Percentiles rank a stretch among this genome's conserved stretches.
These are phyloP conservation scores for Pulveroboletus ravenelii DNA, from an alignment of 768 basidiomycete genomes.

Conservation along the genomic window DNA sequence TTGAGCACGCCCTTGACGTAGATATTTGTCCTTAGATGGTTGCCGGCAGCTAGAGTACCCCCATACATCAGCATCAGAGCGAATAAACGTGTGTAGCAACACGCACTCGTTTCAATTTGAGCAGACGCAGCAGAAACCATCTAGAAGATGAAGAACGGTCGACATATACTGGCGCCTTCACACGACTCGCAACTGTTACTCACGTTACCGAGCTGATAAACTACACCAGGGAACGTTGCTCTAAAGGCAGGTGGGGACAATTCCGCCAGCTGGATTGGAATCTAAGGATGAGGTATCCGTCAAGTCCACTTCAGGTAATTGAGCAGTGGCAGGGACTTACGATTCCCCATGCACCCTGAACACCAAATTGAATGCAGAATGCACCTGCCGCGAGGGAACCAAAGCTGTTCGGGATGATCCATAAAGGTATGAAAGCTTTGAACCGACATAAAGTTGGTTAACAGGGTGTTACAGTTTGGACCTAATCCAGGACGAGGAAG, in stretches of 20 bases:
- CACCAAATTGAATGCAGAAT: slow-evolving; percentile 82
- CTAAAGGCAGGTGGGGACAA: slow-evolving; percentile 86
- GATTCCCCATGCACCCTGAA: slow-evolving; percentile 89
- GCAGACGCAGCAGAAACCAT: slow-evolving; percentile 70
- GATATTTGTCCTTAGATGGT: slow-evolving; percentile 50
- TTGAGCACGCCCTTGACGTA: slow-evolving; percentile 33
- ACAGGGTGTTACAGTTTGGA: neutral
- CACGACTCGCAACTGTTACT: neutral
- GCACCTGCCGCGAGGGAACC: slow-evolving; percentile 71
- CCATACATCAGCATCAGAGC: neutral
- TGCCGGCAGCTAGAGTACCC: slow-evolving; percentile 49
- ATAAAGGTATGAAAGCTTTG: slow-evolving; percentile 63
- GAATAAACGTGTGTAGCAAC: neutral
- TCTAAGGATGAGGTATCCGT: slow-evolving; percentile 23
- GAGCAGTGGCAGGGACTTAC: slow-evolving; percentile 38
- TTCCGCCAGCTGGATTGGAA: slow-evolving; percentile 79
- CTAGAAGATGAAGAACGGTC: slow-evolving; percentile 17
- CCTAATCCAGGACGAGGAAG: slow-evolving; percentile 35
- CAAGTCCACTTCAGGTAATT: neutral
- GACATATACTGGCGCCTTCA: neutral
- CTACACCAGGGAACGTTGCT: slow-evolving; percentile 81
- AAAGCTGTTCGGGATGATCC: slow-evolving; percentile 76
- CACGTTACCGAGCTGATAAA: slow-evolving; percentile 78
- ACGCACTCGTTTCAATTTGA: slow-evolving; percentile 38
- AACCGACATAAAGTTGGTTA: neutral